A percentile compares a stretch with the other conserved stretches of the same genome.
These are phyloP conservation scores for Leccinum pellstonianum DNA, from an alignment of 768 basidiomycete species.

Conservation along the genomic window DNA sequence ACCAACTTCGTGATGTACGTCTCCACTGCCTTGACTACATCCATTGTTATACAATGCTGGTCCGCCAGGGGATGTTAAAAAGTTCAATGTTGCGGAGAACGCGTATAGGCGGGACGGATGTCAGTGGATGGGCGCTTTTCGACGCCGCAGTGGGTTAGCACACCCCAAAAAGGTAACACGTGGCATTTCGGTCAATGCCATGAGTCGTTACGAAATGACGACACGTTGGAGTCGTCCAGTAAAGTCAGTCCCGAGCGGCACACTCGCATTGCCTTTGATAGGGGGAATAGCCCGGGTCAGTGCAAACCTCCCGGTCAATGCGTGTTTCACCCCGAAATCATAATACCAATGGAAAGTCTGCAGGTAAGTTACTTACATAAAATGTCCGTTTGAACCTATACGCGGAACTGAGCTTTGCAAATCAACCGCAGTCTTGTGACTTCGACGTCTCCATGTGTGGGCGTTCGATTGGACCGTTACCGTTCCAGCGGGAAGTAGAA, in stretches of 20 bases:
- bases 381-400: neutral
- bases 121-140: neutral
- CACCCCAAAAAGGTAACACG: conserved; percentile 6
- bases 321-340: neutral
- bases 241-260: neutral
- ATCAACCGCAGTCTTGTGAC: neutral
- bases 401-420: neutral
- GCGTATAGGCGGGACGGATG: neutral
- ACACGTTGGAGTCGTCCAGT: neutral
- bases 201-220: neutral
- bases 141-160: neutral
- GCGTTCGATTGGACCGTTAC: neutral
- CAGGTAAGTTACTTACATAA: neutral
- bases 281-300: neutral
- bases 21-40: conserved; percentile 93
- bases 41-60: conserved; percentile 53
- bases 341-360: neutral
- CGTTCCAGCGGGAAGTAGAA: neutral
- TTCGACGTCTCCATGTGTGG: neutral
- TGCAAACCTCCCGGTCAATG: neutral
- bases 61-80: neutral
- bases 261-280: neutral
- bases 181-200: neutral
- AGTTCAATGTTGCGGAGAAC: neutral
- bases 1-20: conserved; percentile 90